Conservation (phyloP, 2,329 filamentous ascomycete species). For the Sclerotiophoma versabilis region DNA sequence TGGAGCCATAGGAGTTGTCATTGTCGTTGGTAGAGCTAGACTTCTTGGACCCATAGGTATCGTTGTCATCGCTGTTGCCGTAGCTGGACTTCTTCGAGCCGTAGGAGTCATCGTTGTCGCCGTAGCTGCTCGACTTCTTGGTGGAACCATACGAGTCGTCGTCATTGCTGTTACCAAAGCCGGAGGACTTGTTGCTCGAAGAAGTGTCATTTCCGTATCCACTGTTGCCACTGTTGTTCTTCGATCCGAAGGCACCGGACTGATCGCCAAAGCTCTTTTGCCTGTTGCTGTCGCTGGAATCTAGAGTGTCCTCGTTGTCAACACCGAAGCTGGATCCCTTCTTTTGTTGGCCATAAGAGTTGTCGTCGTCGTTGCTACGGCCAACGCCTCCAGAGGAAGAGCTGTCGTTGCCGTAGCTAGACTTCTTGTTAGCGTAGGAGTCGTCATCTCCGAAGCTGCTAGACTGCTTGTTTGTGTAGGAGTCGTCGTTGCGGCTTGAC, state of each 20-base stretch:
- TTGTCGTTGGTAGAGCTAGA: neutral
- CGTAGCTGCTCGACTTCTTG: neutral
- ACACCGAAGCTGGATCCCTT: slow-evolving; percentile 11
- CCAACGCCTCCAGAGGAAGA: slow-evolving; percentile 7
- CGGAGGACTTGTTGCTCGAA: neutral
- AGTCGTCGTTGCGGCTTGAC: slow-evolving; percentile 23
- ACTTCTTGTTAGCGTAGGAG: slow-evolving; percentile 9
- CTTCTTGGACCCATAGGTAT: slow-evolving; percentile 4
- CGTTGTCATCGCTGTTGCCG: neutral
- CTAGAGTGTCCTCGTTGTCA: slow-evolving; percentile 10
- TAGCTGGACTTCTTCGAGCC: slow-evolving; percentile 5
- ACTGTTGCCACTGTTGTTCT: slow-evolving; percentile 14
- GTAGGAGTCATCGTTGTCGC: neutral
- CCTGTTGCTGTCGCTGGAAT: slow-evolving; percentile 8
- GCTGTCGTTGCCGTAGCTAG: slow-evolving; percentile 9
- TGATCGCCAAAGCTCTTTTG: slow-evolving; percentile 14
- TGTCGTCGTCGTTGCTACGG: slow-evolving; percentile 6
- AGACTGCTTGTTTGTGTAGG: slow-evolving; percentile 9
- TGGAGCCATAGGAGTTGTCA: neutral
- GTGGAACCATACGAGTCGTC: slow-evolving; percentile 2
- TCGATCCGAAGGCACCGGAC: slow-evolving; percentile 13
- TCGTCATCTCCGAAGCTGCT: slow-evolving; percentile 7
- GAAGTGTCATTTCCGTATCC: neutral
- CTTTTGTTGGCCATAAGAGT: slow-evolving; percentile 2
- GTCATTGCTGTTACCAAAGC: too few species aligned